Base-by-base conservation (phyloP, 169 alveolate species). In the Toxoplasma gondii region DNA sequence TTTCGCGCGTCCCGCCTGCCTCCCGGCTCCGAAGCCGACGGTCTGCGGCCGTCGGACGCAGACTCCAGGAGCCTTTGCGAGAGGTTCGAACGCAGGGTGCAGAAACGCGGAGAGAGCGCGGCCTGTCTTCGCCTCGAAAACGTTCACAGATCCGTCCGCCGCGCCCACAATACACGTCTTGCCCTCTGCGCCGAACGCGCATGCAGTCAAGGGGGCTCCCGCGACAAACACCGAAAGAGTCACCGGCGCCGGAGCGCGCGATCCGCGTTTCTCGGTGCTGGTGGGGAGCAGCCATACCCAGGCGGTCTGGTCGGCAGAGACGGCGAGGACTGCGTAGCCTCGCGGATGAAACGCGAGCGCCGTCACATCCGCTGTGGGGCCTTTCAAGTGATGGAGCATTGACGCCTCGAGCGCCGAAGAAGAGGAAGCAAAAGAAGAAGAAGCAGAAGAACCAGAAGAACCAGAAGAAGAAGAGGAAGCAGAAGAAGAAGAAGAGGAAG, bases 221-320 rank as follows among this genome's bases (percentile, higher is more conserved):
- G 82, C 94, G 31, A 74, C 94, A 38, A 74, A 91, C 36, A 91
- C 94, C 36, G 86, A 54, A 31, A 91, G 88, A 16, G 53, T 45
- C 45, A 78, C 49, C 44, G 86, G 86, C 45, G 44, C 86, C 44
- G 45, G 27, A 7, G 41, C 69, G 69, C 70, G 69, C 4, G 58
- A 49, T 44, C 90, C 88, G 69, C 45, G 86, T 45, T 38, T 29
- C 53, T 22, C 86, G 24, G 49, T 78, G 81, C 67, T 69, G 29
- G 88, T 45, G 43, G 93, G 93, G n/a, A 90, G 69, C 88, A 90
- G 78, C 93, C 93, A 90, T 29, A 69, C 74, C 93, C 93, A 90
- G n/a, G 93, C 93, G 12, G 93, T 90, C 86, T 74, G 58, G n/a
- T 90, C 93, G 34, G 78, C 93, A 4, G 93, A 64, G 17, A 86